Base-by-base conservation (phyloP, 1,284 basidiomycete genomes). In the Apiotrichum veenhuisii region DNA sequence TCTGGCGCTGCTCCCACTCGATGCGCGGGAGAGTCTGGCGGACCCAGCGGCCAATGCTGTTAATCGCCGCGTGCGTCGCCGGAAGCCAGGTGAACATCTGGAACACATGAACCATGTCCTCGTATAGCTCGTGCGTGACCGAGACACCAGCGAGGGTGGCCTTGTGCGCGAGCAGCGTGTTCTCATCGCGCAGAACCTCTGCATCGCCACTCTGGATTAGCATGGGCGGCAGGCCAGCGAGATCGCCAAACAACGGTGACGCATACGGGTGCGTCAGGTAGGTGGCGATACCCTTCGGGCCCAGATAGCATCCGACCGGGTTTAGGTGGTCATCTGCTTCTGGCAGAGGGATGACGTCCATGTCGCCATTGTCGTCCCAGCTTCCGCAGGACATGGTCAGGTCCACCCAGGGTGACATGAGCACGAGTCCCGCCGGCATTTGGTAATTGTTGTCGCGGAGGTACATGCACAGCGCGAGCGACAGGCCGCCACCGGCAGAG, bases 221-320 rank as follows among this genome's bases (percentile, higher is more conserved):
- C 68, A 98, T 76, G 0, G 95, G 95, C 11, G 95, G 95, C 14
- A 98, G 78, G 10, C 87, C 88, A 27, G 81, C 80, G 66, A 96
- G 86, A 70, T 94, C 85, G 18, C 95, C 95, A 67, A 98, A 98
- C n/a, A 98, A 79, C 0, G 94, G 93, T 62, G 89, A 91, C 8
- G 89, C 95, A 70, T 98, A 98, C 3, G 95, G 95, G 74, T 98
- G 94, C 0, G 93, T 96, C 51, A 97, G 79, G 70, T 91, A 96
- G 57, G 84, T 80, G 68, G 88, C 75, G 68, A 93, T 86, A 37
- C 87, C 79, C 56, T 82, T 82, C 38, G 89, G 87, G 14, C 95
- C 95, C 4, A 98, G 85, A 70, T 97, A 96, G 63, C 94, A 88
- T 20, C 84, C 84, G 49, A 98, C 88, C 0, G 96, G 95, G 72